These are phyloP conservation scores for Tremella mesenterica DNA, from an alignment of 768 basidiomycete species.

Conservation along the genomic window DNA sequence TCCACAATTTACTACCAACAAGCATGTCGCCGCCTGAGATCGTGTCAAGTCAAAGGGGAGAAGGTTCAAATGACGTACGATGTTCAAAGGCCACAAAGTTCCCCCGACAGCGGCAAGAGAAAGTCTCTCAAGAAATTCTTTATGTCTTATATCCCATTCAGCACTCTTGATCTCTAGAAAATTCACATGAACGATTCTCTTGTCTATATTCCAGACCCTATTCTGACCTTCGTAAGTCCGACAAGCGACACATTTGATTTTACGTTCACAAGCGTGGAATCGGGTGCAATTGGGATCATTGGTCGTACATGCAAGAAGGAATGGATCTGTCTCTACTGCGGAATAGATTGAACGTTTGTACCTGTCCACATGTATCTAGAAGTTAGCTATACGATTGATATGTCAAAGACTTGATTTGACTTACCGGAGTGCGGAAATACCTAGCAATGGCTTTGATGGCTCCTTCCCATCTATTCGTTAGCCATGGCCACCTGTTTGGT, in stretches of 20 bases:
- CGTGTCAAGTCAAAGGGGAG: not conserved
- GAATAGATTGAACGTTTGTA: slow-evolving; percentile 69
- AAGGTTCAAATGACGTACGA: slow-evolving; percentile 50
- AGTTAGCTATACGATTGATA: too few species aligned
- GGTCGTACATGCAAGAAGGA: slow-evolving; percentile 22
- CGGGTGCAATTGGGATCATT: slow-evolving; percentile 50
- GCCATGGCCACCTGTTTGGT: too few species aligned
- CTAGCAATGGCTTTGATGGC: slow-evolving; percentile 65
- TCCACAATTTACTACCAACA: too few species aligned
- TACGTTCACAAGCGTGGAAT: slow-evolving; percentile 90
- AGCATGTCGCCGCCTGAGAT: not conserved
- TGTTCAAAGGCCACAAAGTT: slow-evolving; percentile 50
- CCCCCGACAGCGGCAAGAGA: slow-evolving; percentile 27
- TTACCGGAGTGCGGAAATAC: slow-evolving; percentile 51
- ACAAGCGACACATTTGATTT: slow-evolving; percentile 54
- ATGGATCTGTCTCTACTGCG: slow-evolving; percentile 56
- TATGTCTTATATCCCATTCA: slow-evolving; percentile 53
- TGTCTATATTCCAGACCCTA: slow-evolving; percentile 30
- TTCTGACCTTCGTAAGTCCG: slow-evolving; percentile 41
- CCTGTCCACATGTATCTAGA: slow-evolving; percentile 77
- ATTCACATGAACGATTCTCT: slow-evolving; percentile 68
- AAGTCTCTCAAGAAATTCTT: slow-evolving; percentile 47
- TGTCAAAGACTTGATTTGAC: slow-evolving; percentile 10
- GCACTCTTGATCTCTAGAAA: slow-evolving; percentile 63
- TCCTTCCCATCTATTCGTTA: slow-evolving; percentile 61